These are phyloP conservation scores for Corinectria fuckeliana DNA, from an alignment of 2,329 filamentous ascomycete species.

Conservation along the genomic window DNA sequence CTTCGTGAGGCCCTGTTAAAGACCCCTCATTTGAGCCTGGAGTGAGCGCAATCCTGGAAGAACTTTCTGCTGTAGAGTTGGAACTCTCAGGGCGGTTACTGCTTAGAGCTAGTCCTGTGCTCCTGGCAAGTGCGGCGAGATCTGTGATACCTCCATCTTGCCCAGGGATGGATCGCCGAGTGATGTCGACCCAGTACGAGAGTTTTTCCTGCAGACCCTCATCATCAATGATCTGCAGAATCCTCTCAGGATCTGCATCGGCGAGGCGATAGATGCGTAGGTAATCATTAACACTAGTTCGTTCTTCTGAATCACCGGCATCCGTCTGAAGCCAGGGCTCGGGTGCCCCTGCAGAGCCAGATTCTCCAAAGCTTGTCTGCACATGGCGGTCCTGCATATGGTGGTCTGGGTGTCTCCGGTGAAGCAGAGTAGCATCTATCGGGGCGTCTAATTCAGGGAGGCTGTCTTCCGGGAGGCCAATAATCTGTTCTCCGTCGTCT, in stretches of 20 bases:
- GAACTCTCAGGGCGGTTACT: constrained; percentile 29
- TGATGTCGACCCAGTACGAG: constrained; percentile 63
- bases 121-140: constrained; percentile 1
- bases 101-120: neutral
- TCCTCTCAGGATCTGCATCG: constrained; percentile 63
- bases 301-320: constrained; percentile 20
- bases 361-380: constrained; percentile 19
- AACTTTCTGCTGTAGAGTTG: constrained; percentile 34
- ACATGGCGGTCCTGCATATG: constrained; percentile 14
- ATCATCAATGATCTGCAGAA: constrained; percentile 66
- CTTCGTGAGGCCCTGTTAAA: constrained; percentile 3
- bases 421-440: constrained; percentile 18
- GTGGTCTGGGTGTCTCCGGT: constrained; percentile 22
- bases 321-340: constrained; percentile 9
- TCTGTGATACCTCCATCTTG: constrained; percentile 12
- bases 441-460: constrained; percentile 17
- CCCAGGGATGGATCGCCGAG: constrained; percentile 43
- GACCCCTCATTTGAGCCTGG: constrained; percentile 33
- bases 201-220: constrained; percentile 66
- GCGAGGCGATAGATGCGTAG: constrained; percentile 65
- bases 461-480: constrained; percentile 17
- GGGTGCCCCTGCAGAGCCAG: constrained; percentile 3
- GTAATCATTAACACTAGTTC: constrained; percentile 42
- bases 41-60: constrained; percentile 32
- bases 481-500: constrained; percentile 34